Evolutionary conservation across 164 flowering plant genomes (phyloP).

Genomic region (Nelumbo lutea): DNA sequence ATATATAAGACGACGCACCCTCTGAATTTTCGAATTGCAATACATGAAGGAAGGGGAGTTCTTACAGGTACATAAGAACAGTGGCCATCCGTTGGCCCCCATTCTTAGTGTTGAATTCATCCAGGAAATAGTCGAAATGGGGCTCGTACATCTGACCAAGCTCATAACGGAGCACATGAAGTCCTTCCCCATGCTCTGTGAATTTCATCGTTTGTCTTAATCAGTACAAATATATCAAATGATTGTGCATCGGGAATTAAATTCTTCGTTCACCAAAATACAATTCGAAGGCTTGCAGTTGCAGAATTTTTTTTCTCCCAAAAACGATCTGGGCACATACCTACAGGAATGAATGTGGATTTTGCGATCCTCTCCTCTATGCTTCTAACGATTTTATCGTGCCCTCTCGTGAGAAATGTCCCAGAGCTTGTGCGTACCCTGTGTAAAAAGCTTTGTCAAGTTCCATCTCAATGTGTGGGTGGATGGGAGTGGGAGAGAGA

Average conservation of each 20-base stretch:
- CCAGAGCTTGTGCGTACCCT: slow-evolving; percentile 98
- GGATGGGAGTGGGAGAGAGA: not conserved
- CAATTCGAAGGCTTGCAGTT: no score
- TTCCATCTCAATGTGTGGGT: no score
- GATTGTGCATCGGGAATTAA: no score
- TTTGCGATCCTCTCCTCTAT: slow-evolving; percentile 93
- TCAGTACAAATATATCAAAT: not conserved
- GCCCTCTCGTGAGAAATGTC: slow-evolving; percentile 70
- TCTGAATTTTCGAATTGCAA: not conserved
- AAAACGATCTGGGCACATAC: slow-evolving; percentile 33
- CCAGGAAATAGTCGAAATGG: slow-evolving; percentile 84
- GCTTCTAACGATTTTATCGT: slow-evolving; percentile 51
- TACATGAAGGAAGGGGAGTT: not conserved
- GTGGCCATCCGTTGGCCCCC: slow-evolving; percentile 96
- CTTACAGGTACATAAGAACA: slow-evolving; percentile 86
- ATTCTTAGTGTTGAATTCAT: slow-evolving; percentile 70
- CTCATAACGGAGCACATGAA: slow-evolving; percentile 91
- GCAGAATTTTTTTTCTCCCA: no score
- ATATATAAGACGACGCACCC: not conserved
- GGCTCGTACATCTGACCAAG: slow-evolving; percentile 92
- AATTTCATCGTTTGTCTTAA: not conserved
- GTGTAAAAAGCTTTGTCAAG: slow-evolving; percentile 7
- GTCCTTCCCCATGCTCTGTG: slow-evolving; percentile 98
- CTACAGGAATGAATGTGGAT: slow-evolving; percentile 80
- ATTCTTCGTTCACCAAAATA: no score